phyloP scores from a whole-genome alignment of 2,329 filamentous ascomycete species.

The Trichoderma gracile region DNA sequence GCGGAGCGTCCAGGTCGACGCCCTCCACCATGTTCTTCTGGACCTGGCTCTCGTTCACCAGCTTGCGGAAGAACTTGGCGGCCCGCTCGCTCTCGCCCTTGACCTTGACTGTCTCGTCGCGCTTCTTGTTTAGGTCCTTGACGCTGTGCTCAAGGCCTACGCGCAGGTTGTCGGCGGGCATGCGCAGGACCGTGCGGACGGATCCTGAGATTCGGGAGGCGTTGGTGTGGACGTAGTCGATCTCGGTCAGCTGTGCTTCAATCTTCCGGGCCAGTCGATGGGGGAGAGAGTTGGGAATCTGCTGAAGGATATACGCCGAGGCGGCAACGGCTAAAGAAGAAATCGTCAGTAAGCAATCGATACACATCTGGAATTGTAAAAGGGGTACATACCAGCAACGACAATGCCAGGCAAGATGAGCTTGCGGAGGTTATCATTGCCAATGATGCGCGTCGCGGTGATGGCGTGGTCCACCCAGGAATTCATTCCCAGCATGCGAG shows the following conservation, averaged over 20 bases:
- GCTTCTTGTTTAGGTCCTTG: slow-evolving; percentile 75
- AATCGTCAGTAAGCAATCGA: slow-evolving; percentile 27
- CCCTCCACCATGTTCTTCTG: slow-evolving; percentile 53
- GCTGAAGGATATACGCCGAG: slow-evolving; percentile 76
- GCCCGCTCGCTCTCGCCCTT: slow-evolving; percentile 83
- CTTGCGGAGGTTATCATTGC: slow-evolving; percentile 76
- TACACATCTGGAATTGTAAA: not conserved
- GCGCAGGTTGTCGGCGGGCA: slow-evolving; percentile 83
- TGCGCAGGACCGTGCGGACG: slow-evolving; percentile 84
- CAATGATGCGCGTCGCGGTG: slow-evolving; percentile 76
- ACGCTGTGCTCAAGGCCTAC: slow-evolving; percentile 80
- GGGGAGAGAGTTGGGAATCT: slow-evolving; percentile 87
- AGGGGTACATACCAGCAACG: slow-evolving; percentile 66
- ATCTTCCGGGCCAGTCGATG: slow-evolving; percentile 84
- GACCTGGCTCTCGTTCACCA: slow-evolving; percentile 66
- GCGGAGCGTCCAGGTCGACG: slow-evolving; percentile 52
- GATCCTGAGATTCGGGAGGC: slow-evolving; percentile 79
- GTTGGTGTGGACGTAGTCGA: slow-evolving; percentile 94
- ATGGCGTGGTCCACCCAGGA: slow-evolving; percentile 88
- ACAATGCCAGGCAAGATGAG: slow-evolving; percentile 80
- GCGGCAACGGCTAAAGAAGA: slow-evolving; percentile 64
- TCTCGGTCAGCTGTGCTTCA: slow-evolving; percentile 71
- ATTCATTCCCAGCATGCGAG: slow-evolving; percentile 76
- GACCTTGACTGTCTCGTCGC: slow-evolving; percentile 80
- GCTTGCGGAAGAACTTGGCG: slow-evolving; percentile 83